phyloP scores from a whole-genome alignment of 768 basidiomycete species.

The Lactarius sp. region DNA sequence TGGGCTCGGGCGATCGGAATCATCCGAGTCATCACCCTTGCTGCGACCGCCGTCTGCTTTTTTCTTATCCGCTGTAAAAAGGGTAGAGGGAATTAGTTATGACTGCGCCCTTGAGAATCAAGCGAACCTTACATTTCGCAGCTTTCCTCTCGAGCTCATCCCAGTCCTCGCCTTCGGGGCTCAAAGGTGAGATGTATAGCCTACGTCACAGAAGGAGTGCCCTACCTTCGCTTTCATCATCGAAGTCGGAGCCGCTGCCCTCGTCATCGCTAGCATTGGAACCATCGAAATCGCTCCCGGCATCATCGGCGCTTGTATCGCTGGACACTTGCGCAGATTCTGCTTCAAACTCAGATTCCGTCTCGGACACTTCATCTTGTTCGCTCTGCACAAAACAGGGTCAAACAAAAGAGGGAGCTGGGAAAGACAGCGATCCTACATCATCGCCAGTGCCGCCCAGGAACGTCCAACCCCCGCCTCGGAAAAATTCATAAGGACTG shows the following conservation, averaged over 20 bases:
- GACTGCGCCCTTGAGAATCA: neutral
- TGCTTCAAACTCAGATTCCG: conserved; percentile 56
- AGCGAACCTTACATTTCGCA: conserved; percentile 59
- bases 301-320: conserved; percentile 34
- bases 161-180: conserved; percentile 77
- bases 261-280: conserved; percentile 51
- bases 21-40: conserved; percentile 37
- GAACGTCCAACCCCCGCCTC: conserved; percentile 93
- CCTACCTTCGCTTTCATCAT: conserved; percentile 55
- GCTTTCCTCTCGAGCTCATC: conserved; percentile 92
- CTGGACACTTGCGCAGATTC: conserved; percentile 40
- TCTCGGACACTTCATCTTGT: conserved; percentile 56
- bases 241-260: conserved; percentile 64
- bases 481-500: conserved; percentile 92
- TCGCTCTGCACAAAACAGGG: conserved; percentile 40
- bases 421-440: conserved; percentile 36
- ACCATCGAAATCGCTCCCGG: conserved; percentile 53
- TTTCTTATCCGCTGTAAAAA: conserved; percentile 43
- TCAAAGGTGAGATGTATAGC: conserved; percentile 9
- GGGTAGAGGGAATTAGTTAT: conserved; percentile 5
- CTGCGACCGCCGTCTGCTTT: conserved; percentile 30
- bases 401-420: neutral
- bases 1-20: conserved; percentile 38
- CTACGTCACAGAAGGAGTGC: conserved; percentile 13
- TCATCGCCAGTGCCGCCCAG: conserved; percentile 63